Percentiles rank a stretch among this genome's conserved stretches.
Evolutionary conservation across 1,139 yeast species (phyloP).

Genomic region (Debaryomycetaceae sp.): DNA sequence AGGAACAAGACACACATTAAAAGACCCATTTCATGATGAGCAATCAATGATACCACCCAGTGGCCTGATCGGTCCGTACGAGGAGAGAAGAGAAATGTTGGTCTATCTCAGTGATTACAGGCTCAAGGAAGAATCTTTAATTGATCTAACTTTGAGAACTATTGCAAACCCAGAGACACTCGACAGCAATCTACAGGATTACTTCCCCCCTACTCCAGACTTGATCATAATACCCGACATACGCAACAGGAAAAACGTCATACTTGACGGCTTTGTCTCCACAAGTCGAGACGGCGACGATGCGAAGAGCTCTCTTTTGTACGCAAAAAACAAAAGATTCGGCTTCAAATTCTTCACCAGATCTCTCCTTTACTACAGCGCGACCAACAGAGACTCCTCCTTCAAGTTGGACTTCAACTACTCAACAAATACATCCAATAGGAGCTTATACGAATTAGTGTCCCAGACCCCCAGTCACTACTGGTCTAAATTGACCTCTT

Average conservation of each 20-base stretch:
- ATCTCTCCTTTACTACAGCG: conserved; percentile 13
- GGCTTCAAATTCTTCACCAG: conserved; percentile 17
- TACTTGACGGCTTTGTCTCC: conserved; percentile 12
- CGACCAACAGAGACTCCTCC: not conserved
- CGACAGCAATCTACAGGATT: conserved; percentile 5
- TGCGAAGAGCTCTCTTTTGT: conserved; percentile 7
- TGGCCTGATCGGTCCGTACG: conserved; percentile 6
- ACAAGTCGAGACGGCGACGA: conserved; percentile 5
- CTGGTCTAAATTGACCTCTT: not conserved
- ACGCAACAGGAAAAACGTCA: conserved; percentile 4
- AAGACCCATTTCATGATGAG: not conserved
- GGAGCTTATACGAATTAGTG: conserved; percentile 4
- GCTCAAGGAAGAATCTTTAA: conserved; percentile 6
- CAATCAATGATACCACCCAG: not conserved
- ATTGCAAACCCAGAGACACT: conserved; percentile 2
- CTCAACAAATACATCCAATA: conserved; percentile 1
- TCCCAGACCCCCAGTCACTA: conserved; percentile 6
- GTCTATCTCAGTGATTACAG: conserved; percentile 18
- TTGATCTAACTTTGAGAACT: conserved; percentile 1
- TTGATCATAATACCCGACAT: conserved; percentile 12
- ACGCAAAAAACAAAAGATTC: conserved; percentile 12
- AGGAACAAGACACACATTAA: not conserved
- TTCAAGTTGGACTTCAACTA: not conserved
- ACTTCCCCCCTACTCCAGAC: conserved; percentile 14
- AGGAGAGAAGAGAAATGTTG: conserved; percentile 11